Base-by-base conservation (phyloP, 768 basidiomycete species). In the Lactarius trivialis region DNA sequence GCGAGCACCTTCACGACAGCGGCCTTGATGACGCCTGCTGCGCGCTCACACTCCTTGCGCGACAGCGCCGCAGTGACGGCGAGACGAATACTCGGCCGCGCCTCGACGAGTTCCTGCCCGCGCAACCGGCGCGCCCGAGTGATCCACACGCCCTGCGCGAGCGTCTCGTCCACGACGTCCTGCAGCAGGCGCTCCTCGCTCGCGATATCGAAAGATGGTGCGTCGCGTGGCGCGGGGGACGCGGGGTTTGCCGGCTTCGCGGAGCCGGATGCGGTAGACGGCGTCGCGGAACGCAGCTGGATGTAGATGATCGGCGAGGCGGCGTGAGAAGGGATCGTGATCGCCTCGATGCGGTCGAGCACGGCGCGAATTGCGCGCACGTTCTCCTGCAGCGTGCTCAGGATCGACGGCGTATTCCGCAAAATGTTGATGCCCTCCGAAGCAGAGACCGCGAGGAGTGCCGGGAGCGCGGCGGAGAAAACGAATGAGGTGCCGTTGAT, bases 1-100 rank as follows among this genome's bases (percentile, higher is more conserved):
- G n/a, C 8, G 41, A 4, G 8, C n/a, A n/a, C 41, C n/a, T n/a
- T 93, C 43, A 81, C 78, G 50, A 93, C 76, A 41, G 86, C 87
- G 33, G 79, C 78, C 76, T 88, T 91, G 60, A 99, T 73, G 21
- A 89, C 81, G 26, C 75, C 76, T 7, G 86, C 84, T 3, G 94
- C 90, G 78, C 93, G 95, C 79, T 97, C 94, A 58, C 86, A 83
- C 68, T 98, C 97, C 76, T 95, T 96, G 81, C 80, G 88, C 28
- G 86, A 85, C 66, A 98, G 72, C 15, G 85, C 93, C 15, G 85
- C 82, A 5, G 83, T 87, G 64, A 95, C 76, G 26, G 88, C 87
- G n/a, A 98, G 76, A 64, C 91, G 82, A 63, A 98, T 85, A 68
- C 89, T 91, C 39, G 97, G 93, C 51, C 86, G 79, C 17, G 84